Conservation (phyloP, 768 basidiomycete genomes). For the Kwoniella sp. region DNA sequence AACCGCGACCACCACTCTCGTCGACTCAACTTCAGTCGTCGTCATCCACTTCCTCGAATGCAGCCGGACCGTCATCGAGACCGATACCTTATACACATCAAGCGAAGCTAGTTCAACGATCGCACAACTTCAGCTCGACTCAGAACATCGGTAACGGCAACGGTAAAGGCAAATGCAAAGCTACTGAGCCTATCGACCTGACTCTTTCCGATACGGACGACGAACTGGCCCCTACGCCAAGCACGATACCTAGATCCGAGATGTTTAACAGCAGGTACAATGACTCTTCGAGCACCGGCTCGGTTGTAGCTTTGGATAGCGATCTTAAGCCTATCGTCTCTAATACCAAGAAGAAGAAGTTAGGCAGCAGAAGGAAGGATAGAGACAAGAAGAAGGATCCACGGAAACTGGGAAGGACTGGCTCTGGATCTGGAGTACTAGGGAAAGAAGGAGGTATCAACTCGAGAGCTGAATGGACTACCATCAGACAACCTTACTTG, state of each 20-base stretch:
- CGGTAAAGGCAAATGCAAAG: constrained; percentile 6
- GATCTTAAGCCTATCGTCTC: not conserved
- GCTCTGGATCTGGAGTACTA: not conserved
- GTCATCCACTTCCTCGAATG: not conserved
- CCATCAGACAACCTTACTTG: not conserved
- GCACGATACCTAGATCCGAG: not conserved
- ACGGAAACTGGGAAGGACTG: not conserved
- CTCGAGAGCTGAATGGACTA: not conserved
- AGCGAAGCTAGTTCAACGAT: too few relatives aligned
- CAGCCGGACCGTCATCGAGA: not conserved
- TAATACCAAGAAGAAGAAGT: not conserved
- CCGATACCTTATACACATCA: not conserved
- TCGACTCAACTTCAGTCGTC: not conserved
- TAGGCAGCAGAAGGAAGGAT: not conserved
- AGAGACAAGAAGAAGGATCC: not conserved
- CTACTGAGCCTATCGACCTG: constrained; percentile 15
- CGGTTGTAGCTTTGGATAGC: not conserved
- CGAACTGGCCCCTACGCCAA: not conserved
- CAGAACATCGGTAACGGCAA: not conserved
- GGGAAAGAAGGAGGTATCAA: not conserved
- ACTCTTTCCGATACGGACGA: constrained; percentile 19
- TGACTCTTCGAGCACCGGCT: not conserved
- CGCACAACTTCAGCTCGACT: not conserved
- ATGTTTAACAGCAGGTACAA: not conserved
- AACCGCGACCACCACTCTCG: not conserved